Base-by-base conservation (phyloP, 345 rosid genomes). In the Microthlaspi erraticum region DNA sequence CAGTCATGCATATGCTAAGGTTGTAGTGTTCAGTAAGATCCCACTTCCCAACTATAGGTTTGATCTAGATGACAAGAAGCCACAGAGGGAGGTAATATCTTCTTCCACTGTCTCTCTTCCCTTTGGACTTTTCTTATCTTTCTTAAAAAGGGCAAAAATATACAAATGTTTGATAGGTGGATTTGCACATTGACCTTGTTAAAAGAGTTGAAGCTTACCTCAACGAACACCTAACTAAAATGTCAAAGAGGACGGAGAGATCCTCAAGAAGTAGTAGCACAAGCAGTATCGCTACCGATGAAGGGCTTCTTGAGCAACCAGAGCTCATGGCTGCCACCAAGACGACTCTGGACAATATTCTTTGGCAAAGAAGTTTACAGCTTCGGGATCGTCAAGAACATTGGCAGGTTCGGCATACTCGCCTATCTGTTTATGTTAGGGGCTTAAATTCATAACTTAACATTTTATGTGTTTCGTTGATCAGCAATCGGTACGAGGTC, bases 1-100 rank as follows among this genome's bases (percentile, higher is more conserved):
- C 87, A 93, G 98, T 80, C 97, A 85, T 79, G 62, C 81, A 10
- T 93, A 93, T 78, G 82, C 84, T 34, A 93, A 87, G 79, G 89
- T 79, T 58, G 91, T 83, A 64, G 98, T 91, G 57, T 80, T 88
- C 69, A 93, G 98, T 80, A 93, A 93, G 84, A 79, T 79, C 64
- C 96, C 96, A 36, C 79, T 93, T 68, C 98, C 98, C 60, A 93
- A 93, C 82, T 93, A 93, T 84, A 83, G 98, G 83, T 93, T 85
- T 81, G 97, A 93, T 77, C 73, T 93, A 77, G 98, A 93, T 82
- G 90, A 88, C 46, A 86, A 82, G 86, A 89, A 88, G 71, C 97
- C 98, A 1, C 91, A 77, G 67, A 85, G 98, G 70, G 98, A 93
- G 98, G 98, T 93, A 83, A 23, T 55, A 49, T 57, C 46, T 50